Percentiles rank a stretch among this genome's conserved stretches.
Conservation (phyloP, 805 yeast genomes). For the Kodamaea neixiangensis region DNA sequence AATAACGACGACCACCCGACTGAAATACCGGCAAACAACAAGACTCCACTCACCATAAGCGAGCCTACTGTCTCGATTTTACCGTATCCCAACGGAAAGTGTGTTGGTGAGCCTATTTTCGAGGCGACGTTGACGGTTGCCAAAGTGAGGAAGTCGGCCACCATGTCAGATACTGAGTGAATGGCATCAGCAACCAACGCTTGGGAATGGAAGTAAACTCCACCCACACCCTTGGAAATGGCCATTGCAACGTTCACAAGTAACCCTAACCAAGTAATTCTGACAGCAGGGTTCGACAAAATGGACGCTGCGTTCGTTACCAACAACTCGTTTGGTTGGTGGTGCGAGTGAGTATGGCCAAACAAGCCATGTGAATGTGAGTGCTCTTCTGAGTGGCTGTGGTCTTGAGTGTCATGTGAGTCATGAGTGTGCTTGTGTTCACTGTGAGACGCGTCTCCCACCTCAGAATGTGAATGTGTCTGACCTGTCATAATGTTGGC, state of each 20-base stretch:
- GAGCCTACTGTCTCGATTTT: constrained; percentile 93
- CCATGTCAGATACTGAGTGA: constrained; percentile 87
- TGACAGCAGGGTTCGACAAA: constrained; percentile 73
- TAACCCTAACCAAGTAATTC: constrained; percentile 91
- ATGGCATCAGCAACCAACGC: constrained; percentile 93
- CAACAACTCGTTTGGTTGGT: constrained; percentile 46
- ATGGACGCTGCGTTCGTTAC: constrained; percentile 27
- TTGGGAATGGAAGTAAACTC: constrained; percentile 90
- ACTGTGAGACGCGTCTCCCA: background rate
- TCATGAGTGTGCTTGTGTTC: constrained; percentile 1
- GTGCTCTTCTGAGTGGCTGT: constrained; percentile 7
- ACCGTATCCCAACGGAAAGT: constrained; percentile 88
- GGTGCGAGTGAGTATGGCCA: constrained; percentile 46
- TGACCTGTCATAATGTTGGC: background rate
- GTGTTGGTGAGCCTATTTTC: constrained; percentile 54
- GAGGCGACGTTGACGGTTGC: constrained; percentile 81
- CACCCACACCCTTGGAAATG: constrained; percentile 82
- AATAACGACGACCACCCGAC: constrained; percentile 86
- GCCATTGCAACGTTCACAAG: constrained; percentile 86
- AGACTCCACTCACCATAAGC: constrained; percentile 77
- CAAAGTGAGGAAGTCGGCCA: constrained; percentile 86
- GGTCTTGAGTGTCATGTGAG: constrained; percentile 11
- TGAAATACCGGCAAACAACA: constrained; percentile 83
- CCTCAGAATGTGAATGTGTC: background rate
- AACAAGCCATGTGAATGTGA: constrained; percentile 20